Conservation (phyloP, 306 rosid species). For the Echinosophora koreensis region DNA sequence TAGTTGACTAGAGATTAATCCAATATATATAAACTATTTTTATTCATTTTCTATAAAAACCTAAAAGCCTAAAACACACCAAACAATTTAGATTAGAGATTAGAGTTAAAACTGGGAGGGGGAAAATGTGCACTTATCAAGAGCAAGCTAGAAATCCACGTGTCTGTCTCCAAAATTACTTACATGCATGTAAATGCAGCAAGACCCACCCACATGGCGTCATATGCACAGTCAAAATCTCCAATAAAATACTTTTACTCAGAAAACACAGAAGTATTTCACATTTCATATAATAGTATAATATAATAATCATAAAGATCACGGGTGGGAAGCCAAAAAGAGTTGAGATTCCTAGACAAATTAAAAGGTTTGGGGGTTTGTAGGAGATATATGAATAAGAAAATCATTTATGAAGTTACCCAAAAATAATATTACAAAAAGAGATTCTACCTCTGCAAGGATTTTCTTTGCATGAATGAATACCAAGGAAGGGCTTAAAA, state of each 20-base stretch:
- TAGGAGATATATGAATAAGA: constrained; percentile 32
- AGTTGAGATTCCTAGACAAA: constrained; percentile 59
- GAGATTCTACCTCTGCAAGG: constrained; percentile 22
- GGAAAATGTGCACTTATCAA: not conserved
- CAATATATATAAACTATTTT: too few species aligned
- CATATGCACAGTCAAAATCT: constrained; percentile 45
- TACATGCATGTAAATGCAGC: not conserved
- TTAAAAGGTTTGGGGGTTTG: constrained; percentile 41
- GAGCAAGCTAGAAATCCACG: constrained; percentile 18
- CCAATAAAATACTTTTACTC: not conserved
- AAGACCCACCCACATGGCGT: constrained; percentile 41
- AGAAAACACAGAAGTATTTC: not conserved
- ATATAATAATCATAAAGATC: constrained; percentile 41
- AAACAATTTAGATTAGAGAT: not conserved
- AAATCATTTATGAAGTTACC: constrained; percentile 30
- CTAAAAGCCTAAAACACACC: not conserved
- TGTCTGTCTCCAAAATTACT: constrained; percentile 18
- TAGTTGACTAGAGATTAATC: too few species aligned
- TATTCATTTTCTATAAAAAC: not conserved
- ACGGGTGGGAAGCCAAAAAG: constrained; percentile 57
- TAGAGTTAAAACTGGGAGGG: not conserved
- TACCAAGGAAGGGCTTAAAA: constrained; percentile 36
- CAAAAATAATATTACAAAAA: constrained; percentile 31
- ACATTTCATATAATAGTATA: not conserved
- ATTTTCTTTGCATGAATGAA: constrained; percentile 19